A percentile compares a stretch with the other conserved stretches of the same genome.
Evolutionary conservation across 352 stramenopile species (phyloP).

Genomic region (Phytophthora meadii): DNA sequence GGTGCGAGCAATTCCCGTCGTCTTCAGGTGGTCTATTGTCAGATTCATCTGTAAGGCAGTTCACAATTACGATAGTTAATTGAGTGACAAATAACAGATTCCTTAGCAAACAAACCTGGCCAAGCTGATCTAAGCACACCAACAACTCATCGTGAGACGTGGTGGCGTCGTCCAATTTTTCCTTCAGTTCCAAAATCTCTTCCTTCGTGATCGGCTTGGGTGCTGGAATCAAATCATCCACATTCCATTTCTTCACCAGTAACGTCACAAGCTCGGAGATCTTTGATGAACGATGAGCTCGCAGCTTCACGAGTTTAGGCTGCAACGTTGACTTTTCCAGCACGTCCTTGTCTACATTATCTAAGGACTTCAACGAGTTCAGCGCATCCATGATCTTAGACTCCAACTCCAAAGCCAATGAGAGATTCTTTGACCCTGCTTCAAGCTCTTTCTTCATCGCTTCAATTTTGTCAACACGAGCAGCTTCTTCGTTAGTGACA

Average conservation of each 20-base stretch:
- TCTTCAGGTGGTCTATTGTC: slow-evolving; percentile 69
- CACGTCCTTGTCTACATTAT: slow-evolving; percentile 40
- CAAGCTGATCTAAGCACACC: slow-evolving; percentile 56
- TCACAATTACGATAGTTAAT: neutral
- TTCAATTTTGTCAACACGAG: slow-evolving; percentile 8
- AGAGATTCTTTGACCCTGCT: slow-evolving; percentile 48
- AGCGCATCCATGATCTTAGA: slow-evolving; percentile 50
- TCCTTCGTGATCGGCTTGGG: slow-evolving; percentile 61
- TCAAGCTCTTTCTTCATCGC: slow-evolving; percentile 35
- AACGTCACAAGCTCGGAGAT: slow-evolving; percentile 43
- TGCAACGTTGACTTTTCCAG: slow-evolving; percentile 43
- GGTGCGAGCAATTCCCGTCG: slow-evolving; percentile 65
- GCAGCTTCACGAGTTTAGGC: slow-evolving; percentile 46
- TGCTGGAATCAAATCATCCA: slow-evolving; percentile 54
- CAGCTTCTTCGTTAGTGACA: slow-evolving; percentile 13
- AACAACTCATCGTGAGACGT: slow-evolving; percentile 80
- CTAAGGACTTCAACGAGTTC: slow-evolving; percentile 36
- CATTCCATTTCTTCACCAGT: slow-evolving; percentile 55
- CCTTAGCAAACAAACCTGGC: slow-evolving; percentile 39
- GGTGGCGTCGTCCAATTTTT: slow-evolving; percentile 52
- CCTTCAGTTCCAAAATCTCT: slow-evolving; percentile 66
- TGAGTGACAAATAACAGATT: neutral
- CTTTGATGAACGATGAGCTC: slow-evolving; percentile 36
- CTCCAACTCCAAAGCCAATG: slow-evolving; percentile 39
- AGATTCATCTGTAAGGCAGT: slow-evolving; percentile 55